A percentile compares a stretch with the other conserved stretches of the same genome.
phyloP scores from a whole-genome alignment of 1,284 basidiomycete species.

The Heterobasidion occidentale region DNA sequence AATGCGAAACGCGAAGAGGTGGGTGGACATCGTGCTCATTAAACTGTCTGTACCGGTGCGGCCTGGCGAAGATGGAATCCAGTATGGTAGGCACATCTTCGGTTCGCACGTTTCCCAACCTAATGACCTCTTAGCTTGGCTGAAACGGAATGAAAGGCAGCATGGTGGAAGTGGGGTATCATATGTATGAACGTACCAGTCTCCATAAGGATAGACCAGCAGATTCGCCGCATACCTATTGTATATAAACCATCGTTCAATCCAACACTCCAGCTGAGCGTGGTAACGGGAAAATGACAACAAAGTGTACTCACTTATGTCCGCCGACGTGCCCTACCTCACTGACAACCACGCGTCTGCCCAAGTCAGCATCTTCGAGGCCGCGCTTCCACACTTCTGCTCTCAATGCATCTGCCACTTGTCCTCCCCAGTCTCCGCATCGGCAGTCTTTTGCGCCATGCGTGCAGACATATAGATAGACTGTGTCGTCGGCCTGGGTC shows the following conservation, averaged over 20 bases:
- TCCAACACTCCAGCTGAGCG: too few species aligned
- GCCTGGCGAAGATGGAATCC: neutral
- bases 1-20: neutral
- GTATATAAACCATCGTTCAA: neutral
- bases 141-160: too few species aligned
- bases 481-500: neutral
- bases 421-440: slow-evolving; percentile 60
- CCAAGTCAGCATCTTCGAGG: slow-evolving; percentile 6
- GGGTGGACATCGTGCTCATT: neutral
- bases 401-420: slow-evolving; percentile 30
- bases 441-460: slow-evolving; percentile 28
- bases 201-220: neutral
- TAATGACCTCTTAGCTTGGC: neutral
- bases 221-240: neutral
- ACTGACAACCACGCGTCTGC: slow-evolving; percentile 30
- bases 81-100: neutral
- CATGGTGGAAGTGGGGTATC: too few species aligned
- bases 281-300: neutral
- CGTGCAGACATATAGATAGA: slow-evolving; percentile 47
- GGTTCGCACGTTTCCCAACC: neutral
- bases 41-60: neutral
- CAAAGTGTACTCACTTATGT: slow-evolving; percentile 59
- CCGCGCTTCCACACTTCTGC: slow-evolving; percentile 19
- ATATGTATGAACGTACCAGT: neutral
- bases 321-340: slow-evolving; percentile 79